Percentiles rank a stretch among this genome's conserved stretches.
phyloP scores from a whole-genome alignment of 495 filamentous ascomycete genomes.

The Lasiosphaeria hispida region DNA sequence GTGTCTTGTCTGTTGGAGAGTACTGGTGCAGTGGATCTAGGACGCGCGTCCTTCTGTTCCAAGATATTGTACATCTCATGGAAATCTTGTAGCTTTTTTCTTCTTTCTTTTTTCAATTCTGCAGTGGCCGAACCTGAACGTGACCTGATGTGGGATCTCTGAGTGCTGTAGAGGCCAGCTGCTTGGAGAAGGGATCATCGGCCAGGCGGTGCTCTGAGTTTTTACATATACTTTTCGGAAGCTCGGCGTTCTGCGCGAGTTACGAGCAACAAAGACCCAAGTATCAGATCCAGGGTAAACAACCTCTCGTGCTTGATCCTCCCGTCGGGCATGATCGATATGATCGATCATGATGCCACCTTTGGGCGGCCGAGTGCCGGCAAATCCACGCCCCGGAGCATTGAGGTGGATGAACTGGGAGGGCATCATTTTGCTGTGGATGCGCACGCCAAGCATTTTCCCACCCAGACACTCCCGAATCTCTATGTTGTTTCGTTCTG shows the following conservation, averaged over 20 bases:
- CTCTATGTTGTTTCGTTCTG: slow-evolving; percentile 18
- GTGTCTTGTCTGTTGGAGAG: not conserved
- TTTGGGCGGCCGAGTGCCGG: not conserved
- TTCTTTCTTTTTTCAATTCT: not conserved
- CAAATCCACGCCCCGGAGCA: slow-evolving; percentile 1
- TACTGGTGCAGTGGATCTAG: slow-evolving; percentile 1
- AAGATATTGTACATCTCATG: not conserved
- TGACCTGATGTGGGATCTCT: too few relatives aligned
- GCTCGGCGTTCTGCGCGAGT: not conserved
- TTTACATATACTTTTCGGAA: slow-evolving; percentile 2
- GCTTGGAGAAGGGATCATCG: slow-evolving; percentile 13
- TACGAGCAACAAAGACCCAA: not conserved
- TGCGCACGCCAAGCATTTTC: slow-evolving; percentile 1
- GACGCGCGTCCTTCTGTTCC: not conserved
- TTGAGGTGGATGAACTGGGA: not conserved
- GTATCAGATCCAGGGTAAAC: too few relatives aligned
- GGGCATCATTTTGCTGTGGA: not conserved
- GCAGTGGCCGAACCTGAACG: too few relatives aligned
- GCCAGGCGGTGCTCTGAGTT: not conserved
- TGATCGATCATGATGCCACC: slow-evolving; percentile 16
- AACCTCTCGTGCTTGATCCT: slow-evolving; percentile 13
- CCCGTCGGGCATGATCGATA: slow-evolving; percentile 6
- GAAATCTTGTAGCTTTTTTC: not conserved
- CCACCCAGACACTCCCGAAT: not conserved
- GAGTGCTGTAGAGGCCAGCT: not conserved